Evolutionary conservation across 1,284 basidiomycete species (phyloP).

Genomic region (Apiotrichum veenhuisii): DNA sequence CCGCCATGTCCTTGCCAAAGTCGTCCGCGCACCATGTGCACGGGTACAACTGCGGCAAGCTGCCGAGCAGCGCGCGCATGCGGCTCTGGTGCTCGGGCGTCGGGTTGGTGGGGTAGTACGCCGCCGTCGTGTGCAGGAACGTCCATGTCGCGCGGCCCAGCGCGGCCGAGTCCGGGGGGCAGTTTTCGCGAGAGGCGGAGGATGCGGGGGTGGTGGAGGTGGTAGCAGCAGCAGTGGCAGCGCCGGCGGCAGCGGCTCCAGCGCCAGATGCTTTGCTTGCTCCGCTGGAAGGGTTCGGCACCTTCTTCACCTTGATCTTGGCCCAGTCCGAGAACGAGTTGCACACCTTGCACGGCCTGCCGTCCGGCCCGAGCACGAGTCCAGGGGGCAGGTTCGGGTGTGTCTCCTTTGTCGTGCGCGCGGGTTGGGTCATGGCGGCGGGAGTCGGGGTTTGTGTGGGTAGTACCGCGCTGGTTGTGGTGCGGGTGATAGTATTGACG

Average conservation of each 20-base stretch:
- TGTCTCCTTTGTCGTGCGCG: constrained; percentile 44
- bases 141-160: constrained; percentile 91
- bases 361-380: constrained; percentile 81
- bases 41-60: constrained; percentile 78
- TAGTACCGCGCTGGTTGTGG: no score
- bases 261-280: background rate
- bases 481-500: no score
- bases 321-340: constrained; percentile 74
- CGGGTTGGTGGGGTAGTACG: constrained; percentile 83
- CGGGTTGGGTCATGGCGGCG: background rate
- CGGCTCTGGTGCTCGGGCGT: constrained; percentile 66
- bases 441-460: no score
- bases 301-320: constrained; percentile 51
- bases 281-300: constrained; percentile 9
- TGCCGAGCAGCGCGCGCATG: constrained; percentile 72
- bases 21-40: constrained; percentile 79
- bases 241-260: constrained; percentile 51
- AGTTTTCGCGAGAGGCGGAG: constrained; percentile 55
- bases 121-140: constrained; percentile 87
- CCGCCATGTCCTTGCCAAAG: constrained; percentile 61
- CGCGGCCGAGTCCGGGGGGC: constrained; percentile 80
- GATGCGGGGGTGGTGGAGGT: constrained; percentile 31
- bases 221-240: constrained; percentile 18
- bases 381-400: constrained; percentile 61
- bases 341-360: constrained; percentile 89